Conservation (phyloP, 495 filamentous ascomycete species). For the Xylaria flabelliformis region DNA sequence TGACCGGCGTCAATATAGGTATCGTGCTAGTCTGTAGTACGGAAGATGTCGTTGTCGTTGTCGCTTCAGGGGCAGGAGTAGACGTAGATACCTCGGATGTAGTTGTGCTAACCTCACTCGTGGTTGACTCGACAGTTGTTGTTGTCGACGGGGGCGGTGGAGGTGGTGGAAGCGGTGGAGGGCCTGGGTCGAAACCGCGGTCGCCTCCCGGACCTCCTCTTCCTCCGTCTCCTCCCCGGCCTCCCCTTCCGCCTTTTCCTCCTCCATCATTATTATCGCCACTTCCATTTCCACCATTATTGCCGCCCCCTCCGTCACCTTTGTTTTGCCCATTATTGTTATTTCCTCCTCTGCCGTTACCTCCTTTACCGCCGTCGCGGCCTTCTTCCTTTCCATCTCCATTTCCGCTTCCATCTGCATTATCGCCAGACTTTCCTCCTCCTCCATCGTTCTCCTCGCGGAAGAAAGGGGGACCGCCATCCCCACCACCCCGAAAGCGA, state of each 20-base stretch:
- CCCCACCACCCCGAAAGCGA: background rate
- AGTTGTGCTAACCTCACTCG: conserved; percentile 10
- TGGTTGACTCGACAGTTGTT: background rate
- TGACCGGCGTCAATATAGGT: background rate
- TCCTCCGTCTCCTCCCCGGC: background rate
- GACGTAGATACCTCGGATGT: conserved; percentile 11
- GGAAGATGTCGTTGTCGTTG: background rate
- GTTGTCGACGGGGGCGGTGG: conserved; percentile 7
- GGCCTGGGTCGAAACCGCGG: background rate
- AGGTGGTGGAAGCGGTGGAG: conserved; percentile 4
- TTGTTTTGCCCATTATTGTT: background rate
- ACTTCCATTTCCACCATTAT: background rate
- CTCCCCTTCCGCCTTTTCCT: background rate
- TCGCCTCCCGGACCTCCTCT: background rate
- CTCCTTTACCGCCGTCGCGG: background rate
- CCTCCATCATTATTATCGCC: background rate
- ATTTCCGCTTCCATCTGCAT: background rate
- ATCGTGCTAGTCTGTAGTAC: background rate
- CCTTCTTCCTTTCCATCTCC: background rate
- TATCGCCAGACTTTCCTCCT: background rate
- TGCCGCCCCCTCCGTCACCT: background rate
- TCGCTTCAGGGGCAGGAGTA: conserved; percentile 3
- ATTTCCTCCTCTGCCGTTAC: background rate
- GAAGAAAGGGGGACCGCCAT: background rate
- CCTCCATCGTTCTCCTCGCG: background rate